Evolutionary conservation across 768 basidiomycete genomes (phyloP).

Genomic region (Phanerochaete sordida): DNA sequence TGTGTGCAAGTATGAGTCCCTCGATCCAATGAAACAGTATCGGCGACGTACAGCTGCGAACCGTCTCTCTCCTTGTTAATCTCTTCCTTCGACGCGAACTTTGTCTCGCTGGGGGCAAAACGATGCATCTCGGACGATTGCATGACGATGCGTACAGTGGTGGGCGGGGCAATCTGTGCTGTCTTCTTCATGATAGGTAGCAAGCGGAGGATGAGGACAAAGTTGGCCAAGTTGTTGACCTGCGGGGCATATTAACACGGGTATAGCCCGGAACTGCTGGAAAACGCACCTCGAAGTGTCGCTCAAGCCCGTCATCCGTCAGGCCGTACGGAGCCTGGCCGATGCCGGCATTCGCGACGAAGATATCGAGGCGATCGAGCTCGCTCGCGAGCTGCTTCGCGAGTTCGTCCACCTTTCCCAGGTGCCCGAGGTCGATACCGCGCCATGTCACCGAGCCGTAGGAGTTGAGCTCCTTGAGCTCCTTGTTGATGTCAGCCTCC

Average conservation of each 20-base stretch:
- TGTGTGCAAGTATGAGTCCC: not conserved
- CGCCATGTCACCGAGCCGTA: constrained; percentile 23
- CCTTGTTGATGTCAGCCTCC: constrained; percentile 22
- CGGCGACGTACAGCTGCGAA: constrained; percentile 14
- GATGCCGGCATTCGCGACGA: constrained; percentile 27
- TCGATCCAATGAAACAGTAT: not conserved
- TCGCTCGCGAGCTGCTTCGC: constrained; percentile 19
- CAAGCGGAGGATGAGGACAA: constrained; percentile 23
- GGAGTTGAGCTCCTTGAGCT: constrained; percentile 18
- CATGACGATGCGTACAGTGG: constrained; percentile 26
- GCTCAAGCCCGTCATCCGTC: constrained; percentile 23
- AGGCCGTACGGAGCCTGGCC: constrained; percentile 25
- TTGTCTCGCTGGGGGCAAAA: constrained; percentile 16
- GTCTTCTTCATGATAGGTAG: constrained; percentile 27
- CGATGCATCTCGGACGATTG: constrained; percentile 28
- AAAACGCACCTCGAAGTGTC: constrained; percentile 23
- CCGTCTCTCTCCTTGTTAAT: constrained; percentile 23
- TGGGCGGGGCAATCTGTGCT: constrained; percentile 16
- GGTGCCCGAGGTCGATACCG: constrained; percentile 19
- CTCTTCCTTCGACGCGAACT: constrained; percentile 24
- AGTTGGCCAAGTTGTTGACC: constrained; percentile 28
- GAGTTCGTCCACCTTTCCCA: constrained; percentile 21
- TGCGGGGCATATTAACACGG: not conserved
- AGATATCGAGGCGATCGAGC: constrained; percentile 23
- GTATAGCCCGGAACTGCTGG: not conserved